phyloP scores from a whole-genome alignment of 192 early-diverging fungal genomes.

The Dissophora globulifera region DNA sequence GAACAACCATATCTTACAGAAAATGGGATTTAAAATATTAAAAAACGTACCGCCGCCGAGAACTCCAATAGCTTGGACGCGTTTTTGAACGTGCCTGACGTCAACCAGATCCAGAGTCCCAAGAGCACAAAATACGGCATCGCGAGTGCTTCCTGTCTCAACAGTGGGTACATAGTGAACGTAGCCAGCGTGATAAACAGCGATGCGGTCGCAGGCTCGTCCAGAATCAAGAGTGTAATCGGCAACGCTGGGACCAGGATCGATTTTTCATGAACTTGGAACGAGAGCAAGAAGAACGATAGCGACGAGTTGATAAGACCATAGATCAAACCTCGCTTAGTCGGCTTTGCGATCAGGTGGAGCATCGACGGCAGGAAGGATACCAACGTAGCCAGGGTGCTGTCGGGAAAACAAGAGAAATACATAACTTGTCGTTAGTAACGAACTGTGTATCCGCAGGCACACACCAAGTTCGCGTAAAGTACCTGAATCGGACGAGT shows the following conservation, averaged over 20 bases:
- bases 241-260: conserved; percentile 89
- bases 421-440: too few species aligned
- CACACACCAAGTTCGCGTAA: too few species aligned
- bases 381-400: conserved; percentile 72
- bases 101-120: conserved; percentile 82
- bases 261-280: conserved; percentile 98
- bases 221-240: conserved; percentile 75
- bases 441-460: too few species aligned
- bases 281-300: conserved; percentile 95
- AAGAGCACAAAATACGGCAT: conserved; percentile 77
- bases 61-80: conserved; percentile 24
- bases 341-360: conserved; percentile 70
- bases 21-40: background rate
- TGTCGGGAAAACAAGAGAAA: conserved; percentile 30
- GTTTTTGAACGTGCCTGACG: conserved; percentile 10
- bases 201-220: conserved; percentile 69
- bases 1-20: background rate
- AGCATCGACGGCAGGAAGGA: conserved; percentile 79
- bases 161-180: conserved; percentile 86
- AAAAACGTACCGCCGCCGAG: conserved; percentile 36
- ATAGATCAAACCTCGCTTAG: conserved; percentile 69
- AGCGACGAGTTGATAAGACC: conserved; percentile 80
- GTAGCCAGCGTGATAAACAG: conserved; percentile 85
- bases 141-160: conserved; percentile 77
- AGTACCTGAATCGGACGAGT: conserved; percentile 80